A percentile compares a stretch with the other conserved stretches of the same genome.
These are phyloP conservation scores for Syzygium jambos DNA, from an alignment of 345 rosid species.

Conservation along the genomic window DNA sequence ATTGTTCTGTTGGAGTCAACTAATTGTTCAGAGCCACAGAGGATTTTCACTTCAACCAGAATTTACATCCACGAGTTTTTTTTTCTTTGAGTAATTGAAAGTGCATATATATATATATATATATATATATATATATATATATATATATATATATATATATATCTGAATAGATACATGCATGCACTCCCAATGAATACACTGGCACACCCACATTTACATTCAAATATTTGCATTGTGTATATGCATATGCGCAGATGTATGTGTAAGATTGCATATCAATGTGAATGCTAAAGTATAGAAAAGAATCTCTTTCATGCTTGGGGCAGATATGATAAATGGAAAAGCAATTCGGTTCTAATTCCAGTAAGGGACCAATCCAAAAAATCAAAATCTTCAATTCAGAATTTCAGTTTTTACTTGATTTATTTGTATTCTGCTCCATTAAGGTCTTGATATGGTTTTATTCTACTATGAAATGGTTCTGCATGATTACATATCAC, in stretches of 20 bases:
- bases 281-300: background rate
- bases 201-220: background rate
- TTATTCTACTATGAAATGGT: background rate
- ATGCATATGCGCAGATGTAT: background rate
- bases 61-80: background rate
- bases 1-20: background rate
- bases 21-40: background rate
- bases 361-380: background rate
- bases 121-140: background rate
- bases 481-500: background rate
- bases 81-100: background rate
- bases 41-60: background rate
- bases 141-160: background rate
- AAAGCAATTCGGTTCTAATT: background rate
- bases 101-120: no score
- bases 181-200: background rate
- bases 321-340: background rate
- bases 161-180: background rate
- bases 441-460: background rate
- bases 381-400: background rate
- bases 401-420: background rate
- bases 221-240: background rate
- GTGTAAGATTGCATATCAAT: background rate
- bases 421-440: background rate
- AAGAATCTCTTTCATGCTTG: background rate